Evolutionary conservation across 2,329 filamentous ascomycete species (phyloP).

Genomic region (Pyricularia pennisetigena): DNA sequence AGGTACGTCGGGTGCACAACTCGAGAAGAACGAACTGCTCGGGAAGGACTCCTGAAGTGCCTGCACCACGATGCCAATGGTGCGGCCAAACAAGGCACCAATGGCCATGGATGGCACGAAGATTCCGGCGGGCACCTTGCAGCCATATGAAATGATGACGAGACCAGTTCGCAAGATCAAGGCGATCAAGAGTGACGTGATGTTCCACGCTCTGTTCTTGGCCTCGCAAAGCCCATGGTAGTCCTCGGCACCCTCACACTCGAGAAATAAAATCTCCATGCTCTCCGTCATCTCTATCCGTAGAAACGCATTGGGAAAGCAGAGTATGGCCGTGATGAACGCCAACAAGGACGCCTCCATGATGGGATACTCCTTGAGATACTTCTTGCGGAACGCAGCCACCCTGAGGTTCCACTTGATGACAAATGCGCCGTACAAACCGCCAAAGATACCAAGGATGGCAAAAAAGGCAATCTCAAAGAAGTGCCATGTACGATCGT

Average conservation of each 20-base stretch:
- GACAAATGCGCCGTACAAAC: slow-evolving; percentile 89
- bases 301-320: slow-evolving; percentile 92
- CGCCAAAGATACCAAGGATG: slow-evolving; percentile 83
- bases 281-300: slow-evolving; percentile 98
- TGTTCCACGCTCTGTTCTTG: slow-evolving; percentile 66
- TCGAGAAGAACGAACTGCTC: slow-evolving; percentile 71
- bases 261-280: slow-evolving; percentile 95
- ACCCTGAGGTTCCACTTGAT: slow-evolving; percentile 95
- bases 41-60: slow-evolving; percentile 79
- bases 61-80: slow-evolving; percentile 91
- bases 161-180: slow-evolving; percentile 73
- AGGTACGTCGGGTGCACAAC: slow-evolving; percentile 82
- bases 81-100: slow-evolving; percentile 85
- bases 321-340: slow-evolving; percentile 77
- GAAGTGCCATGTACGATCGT: slow-evolving; percentile 95
- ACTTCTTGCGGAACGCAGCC: slow-evolving; percentile 90
- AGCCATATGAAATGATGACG: slow-evolving; percentile 93
- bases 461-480: slow-evolving; percentile 93
- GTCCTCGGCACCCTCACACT: slow-evolving; percentile 82
- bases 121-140: slow-evolving; percentile 94
- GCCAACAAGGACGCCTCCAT: slow-evolving; percentile 80
- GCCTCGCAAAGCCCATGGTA: slow-evolving; percentile 83
- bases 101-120: slow-evolving; percentile 98
- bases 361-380: slow-evolving; percentile 73
- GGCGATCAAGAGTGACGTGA: slow-evolving; percentile 67